Conservation (phyloP, 1,284 basidiomycete genomes). For the Porphyrellus sp. region DNA sequence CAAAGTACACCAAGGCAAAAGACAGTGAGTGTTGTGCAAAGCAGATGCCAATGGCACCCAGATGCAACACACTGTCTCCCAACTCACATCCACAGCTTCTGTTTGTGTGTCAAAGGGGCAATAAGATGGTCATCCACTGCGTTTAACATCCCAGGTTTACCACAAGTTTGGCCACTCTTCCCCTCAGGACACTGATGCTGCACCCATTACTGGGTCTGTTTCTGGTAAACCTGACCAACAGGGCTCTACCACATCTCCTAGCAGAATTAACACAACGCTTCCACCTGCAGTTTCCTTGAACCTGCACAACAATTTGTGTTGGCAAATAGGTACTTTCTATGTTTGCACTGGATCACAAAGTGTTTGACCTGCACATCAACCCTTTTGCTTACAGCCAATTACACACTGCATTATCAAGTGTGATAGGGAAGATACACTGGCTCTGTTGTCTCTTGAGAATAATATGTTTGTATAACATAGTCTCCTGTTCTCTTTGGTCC, state of each 20-base stretch:
- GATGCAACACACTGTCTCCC: conserved; percentile 1
- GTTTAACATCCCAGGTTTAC: conserved; percentile 32
- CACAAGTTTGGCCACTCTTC: conserved; percentile 28
- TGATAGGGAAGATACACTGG: too few species aligned
- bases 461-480: too few species aligned
- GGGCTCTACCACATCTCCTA: conserved; percentile 28
- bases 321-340: too few species aligned
- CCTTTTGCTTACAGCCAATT: too few species aligned
- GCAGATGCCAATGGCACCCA: neutral
- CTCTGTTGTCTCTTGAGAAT: too few species aligned
- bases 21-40: conserved; percentile 7
- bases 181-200: conserved; percentile 31
- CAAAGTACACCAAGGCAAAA: conserved; percentile 15
- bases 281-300: too few species aligned
- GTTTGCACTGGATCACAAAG: too few species aligned
- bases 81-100: too few species aligned
- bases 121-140: conserved; percentile 34
- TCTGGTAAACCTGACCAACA: conserved; percentile 31
- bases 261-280: conserved; percentile 29
- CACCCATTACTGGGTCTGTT: conserved; percentile 26
- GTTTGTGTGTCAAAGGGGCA: conserved; percentile 35
- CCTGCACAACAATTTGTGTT: too few species aligned
- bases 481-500: too few species aligned
- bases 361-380: too few species aligned
- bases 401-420: too few species aligned